Evolutionary conservation across 495 filamentous ascomycete genomes (phyloP).

Genomic region (Xylaria acuta): DNA sequence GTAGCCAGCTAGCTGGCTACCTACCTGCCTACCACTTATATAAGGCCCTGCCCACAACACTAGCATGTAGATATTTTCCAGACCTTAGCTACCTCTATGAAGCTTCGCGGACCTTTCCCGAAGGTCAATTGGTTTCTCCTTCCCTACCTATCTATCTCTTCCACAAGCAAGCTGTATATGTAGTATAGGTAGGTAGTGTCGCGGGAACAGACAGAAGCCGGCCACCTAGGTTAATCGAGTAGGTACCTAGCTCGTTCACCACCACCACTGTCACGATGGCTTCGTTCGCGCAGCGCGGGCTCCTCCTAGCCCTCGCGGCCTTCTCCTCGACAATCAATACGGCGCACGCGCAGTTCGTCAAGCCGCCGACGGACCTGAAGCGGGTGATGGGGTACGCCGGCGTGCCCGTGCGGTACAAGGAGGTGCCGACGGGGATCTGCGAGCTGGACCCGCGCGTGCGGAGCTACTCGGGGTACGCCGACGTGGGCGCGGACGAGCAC

Average conservation of each 20-base stretch:
- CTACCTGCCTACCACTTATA: constrained; percentile 2
- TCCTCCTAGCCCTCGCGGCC: constrained; percentile 37
- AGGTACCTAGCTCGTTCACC: too few species aligned
- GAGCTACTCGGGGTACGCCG: constrained; percentile 70
- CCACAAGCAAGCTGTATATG: background rate
- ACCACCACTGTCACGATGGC: too few species aligned
- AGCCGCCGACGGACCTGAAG: constrained; percentile 61
- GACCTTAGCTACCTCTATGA: background rate
- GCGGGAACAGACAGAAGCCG: background rate
- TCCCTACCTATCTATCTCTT: background rate
- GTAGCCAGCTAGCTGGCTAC: background rate
- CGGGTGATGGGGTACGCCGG: constrained; percentile 57
- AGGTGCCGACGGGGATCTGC: constrained; percentile 68
- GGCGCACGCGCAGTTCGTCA: constrained; percentile 61
- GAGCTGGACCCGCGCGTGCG: constrained; percentile 70
- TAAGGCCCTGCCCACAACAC: background rate
- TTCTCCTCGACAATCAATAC: background rate
- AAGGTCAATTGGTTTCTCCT: background rate
- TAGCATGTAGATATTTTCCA: background rate
- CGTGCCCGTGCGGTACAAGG: constrained; percentile 64
- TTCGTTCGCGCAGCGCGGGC: constrained; percentile 31
- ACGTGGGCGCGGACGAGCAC: constrained; percentile 65
- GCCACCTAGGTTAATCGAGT: background rate
- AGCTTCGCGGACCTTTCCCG: background rate
- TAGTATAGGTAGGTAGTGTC: background rate